phyloP scores from a whole-genome alignment of 1,139 yeast genomes.

The Magnusiomyces suaveolens region DNA sequence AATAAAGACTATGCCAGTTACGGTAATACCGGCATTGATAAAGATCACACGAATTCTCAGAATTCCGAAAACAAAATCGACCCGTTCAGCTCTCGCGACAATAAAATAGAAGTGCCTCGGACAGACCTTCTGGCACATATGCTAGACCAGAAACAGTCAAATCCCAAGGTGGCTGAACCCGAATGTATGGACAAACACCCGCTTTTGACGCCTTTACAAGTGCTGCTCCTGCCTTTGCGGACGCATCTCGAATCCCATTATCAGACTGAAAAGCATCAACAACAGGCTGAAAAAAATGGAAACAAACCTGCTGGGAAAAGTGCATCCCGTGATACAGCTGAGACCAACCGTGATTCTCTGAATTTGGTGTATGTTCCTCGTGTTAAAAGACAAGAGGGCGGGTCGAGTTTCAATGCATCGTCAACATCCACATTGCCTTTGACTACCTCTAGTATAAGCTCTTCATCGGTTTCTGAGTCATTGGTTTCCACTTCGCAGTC shows the following conservation, averaged over 20 bases:
- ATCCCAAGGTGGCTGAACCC: neutral
- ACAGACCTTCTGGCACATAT: neutral
- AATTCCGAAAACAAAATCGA: neutral
- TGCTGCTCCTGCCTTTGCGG: neutral
- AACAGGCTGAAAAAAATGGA: neutral
- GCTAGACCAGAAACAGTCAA: neutral
- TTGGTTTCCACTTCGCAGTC: neutral
- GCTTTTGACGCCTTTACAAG: conserved; percentile 1
- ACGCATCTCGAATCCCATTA: neutral
- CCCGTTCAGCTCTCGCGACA: neutral
- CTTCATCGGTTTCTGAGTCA: neutral
- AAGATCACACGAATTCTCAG: too few species aligned
- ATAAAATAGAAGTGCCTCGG: neutral
- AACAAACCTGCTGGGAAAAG: neutral
- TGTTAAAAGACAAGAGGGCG: neutral
- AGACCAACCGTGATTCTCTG: neutral
- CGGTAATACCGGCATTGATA: too few species aligned
- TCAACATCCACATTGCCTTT: neutral
- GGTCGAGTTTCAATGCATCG: neutral
- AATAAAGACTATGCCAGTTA: too few species aligned
- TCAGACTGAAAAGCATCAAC: neutral
- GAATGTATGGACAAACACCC: neutral
- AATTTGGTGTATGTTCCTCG: neutral
- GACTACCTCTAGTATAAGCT: neutral
- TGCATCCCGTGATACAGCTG: neutral